A percentile compares a stretch with the other conserved stretches of the same genome.
Evolutionary conservation across 331 rosid genomes (phyloP).

Genomic region (Pyrus hybrid): DNA sequence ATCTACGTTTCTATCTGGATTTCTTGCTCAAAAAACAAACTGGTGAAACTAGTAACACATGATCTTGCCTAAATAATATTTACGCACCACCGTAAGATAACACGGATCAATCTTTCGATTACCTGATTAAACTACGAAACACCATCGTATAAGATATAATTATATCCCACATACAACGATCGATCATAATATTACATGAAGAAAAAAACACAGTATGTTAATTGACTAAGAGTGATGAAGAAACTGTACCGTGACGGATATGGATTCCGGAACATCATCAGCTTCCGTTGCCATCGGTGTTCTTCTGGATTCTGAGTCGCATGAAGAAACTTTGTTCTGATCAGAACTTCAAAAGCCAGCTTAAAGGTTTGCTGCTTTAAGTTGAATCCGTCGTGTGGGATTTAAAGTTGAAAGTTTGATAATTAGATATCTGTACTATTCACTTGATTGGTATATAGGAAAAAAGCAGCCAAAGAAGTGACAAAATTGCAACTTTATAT

Average conservation of each 20-base stretch:
- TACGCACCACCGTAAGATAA: not conserved
- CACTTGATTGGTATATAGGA: conserved; percentile 13
- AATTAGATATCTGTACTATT: conserved; percentile 7
- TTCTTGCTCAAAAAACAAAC: not conserved
- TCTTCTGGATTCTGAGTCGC: conserved; percentile 13
- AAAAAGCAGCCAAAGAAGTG: conserved; percentile 24
- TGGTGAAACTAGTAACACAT: not conserved
- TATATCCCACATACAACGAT: not conserved
- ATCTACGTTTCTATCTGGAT: no score
- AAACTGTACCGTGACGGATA: conserved; percentile 17
- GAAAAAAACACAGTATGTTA: conserved; percentile 2
- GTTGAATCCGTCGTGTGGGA: not conserved
- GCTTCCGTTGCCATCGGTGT: conserved; percentile 39
- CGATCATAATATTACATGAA: not conserved
- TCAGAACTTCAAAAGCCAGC: conserved; percentile 1
- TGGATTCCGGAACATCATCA: conserved; percentile 23
- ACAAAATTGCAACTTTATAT: conserved; percentile 34
- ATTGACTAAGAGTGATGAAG: not conserved
- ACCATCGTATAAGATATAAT: not conserved
- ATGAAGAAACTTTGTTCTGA: conserved; percentile 15
- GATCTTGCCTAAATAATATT: not conserved
- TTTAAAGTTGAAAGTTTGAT: not conserved
- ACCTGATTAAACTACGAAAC: not conserved
- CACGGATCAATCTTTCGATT: not conserved
- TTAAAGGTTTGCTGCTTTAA: not conserved